Percentiles rank a stretch among this genome's conserved stretches.
These are phyloP conservation scores for Lycium ferocissimum DNA, from an alignment of 257 asterid species.

Conservation along the genomic window DNA sequence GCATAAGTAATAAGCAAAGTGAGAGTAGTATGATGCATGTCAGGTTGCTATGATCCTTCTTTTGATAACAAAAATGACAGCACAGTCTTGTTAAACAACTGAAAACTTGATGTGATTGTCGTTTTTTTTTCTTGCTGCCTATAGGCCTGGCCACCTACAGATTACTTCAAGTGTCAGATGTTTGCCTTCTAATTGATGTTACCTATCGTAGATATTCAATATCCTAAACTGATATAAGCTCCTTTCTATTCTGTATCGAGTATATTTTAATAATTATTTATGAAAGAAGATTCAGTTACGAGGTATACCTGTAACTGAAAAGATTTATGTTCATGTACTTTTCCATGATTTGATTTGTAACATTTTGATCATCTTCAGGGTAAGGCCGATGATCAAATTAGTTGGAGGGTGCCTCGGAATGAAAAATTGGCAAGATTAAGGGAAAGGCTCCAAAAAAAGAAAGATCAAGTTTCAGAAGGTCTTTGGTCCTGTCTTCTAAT, in stretches of 20 bases:
- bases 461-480: constrained; percentile 82
- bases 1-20: not conserved
- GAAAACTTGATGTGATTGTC: not conserved
- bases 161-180: not conserved
- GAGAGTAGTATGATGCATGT: constrained; percentile 21
- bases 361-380: constrained; percentile 55
- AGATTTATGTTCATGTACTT: not conserved
- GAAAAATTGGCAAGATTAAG: constrained; percentile 78
- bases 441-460: constrained; percentile 73
- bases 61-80: not conserved
- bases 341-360: not conserved
- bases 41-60: constrained; percentile 4
- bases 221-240: not conserved
- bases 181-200: constrained; percentile 1
- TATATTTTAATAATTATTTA: not conserved
- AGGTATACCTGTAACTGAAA: constrained; percentile 16
- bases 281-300: not conserved
- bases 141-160: not conserved
- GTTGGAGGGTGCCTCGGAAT: constrained; percentile 81
- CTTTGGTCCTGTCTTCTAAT: constrained; percentile 32
- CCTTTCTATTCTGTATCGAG: not conserved
- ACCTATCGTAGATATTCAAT: not conserved
- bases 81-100: not conserved
- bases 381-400: constrained; percentile 93
- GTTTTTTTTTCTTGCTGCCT: not conserved